Conservation (phyloP, 495 filamentous ascomycete genomes). For the Parachaetomium inaequale region DNA sequence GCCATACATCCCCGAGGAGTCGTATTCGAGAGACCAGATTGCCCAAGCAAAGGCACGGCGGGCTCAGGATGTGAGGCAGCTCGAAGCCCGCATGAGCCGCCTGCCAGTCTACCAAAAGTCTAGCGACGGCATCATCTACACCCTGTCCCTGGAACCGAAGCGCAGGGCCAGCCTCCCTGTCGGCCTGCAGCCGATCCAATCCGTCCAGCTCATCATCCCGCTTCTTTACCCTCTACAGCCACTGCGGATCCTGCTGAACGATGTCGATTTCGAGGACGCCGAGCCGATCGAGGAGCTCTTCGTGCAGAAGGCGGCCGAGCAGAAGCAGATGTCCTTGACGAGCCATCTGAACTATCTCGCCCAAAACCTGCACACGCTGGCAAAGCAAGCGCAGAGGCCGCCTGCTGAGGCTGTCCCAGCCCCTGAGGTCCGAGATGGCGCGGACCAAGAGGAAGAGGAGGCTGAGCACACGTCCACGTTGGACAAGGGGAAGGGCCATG, state of each 20-base stretch:
- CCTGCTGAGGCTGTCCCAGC: background rate
- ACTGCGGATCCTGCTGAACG: conserved; percentile 62
- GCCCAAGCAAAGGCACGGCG: conserved; percentile 60
- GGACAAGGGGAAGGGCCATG: conserved; percentile 55
- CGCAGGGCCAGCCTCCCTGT: conserved; percentile 59
- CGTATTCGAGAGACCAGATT: conserved; percentile 55
- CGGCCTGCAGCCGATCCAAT: conserved; percentile 59
- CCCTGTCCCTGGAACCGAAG: conserved; percentile 67
- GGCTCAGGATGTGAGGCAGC: conserved; percentile 62
- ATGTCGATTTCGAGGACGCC: conserved; percentile 58
- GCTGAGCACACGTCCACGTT: conserved; percentile 25
- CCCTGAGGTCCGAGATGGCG: conserved; percentile 6
- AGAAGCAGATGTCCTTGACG: conserved; percentile 61
- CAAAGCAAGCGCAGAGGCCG: conserved; percentile 42
- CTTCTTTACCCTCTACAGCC: conserved; percentile 68
- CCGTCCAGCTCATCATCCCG: conserved; percentile 68
- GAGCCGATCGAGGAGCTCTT: conserved; percentile 64
- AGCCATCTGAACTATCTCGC: conserved; percentile 74
- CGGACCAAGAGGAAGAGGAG: conserved; percentile 27
- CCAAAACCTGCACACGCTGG: conserved; percentile 68
- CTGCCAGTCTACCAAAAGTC: conserved; percentile 66
- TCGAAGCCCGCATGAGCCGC: conserved; percentile 75
- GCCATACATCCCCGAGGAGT: conserved; percentile 39
- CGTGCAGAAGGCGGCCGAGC: conserved; percentile 51
- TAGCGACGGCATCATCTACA: conserved; percentile 65